These are phyloP conservation scores for Acorus calamus DNA, from an alignment of 106 monocot genomes.

Conservation along the genomic window DNA sequence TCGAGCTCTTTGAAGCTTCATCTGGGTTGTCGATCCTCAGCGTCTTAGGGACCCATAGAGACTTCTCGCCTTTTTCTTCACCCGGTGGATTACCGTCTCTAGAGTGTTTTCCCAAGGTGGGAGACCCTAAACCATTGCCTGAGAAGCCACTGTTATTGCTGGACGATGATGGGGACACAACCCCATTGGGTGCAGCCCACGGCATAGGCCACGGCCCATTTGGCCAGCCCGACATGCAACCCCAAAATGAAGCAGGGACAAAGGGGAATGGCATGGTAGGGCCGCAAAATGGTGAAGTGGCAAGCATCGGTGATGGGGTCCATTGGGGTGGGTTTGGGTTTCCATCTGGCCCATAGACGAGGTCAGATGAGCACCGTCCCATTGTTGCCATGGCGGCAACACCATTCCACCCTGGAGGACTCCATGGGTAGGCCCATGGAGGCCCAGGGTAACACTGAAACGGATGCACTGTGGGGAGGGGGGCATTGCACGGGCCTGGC, in stretches of 20 bases:
- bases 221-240: constrained; percentile 37
- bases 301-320: constrained; percentile 29
- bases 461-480: constrained; percentile 23
- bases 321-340: constrained; percentile 20
- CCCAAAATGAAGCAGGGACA: constrained; percentile 50
- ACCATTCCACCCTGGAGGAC: constrained; percentile 34
- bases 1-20: constrained; percentile 88
- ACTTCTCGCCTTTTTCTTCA: constrained; percentile 48
- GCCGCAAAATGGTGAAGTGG: constrained; percentile 42
- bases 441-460: constrained; percentile 49
- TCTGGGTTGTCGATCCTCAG: constrained; percentile 80
- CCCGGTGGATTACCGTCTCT: constrained; percentile 40
- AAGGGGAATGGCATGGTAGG: constrained; percentile 44
- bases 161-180: constrained; percentile 36
- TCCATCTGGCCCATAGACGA: constrained; percentile 16
- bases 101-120: constrained; percentile 72
- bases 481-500: constrained; percentile 24
- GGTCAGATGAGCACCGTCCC: constrained; percentile 17
- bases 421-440: constrained; percentile 67
- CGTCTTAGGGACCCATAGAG: constrained; percentile 79
- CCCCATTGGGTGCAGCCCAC: constrained; percentile 22
- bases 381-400: constrained; percentile 22
- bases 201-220: constrained; percentile 36
- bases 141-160: constrained; percentile 37
- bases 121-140: constrained; percentile 28